A percentile compares a stretch with the other conserved stretches of the same genome.
phyloP scores from a whole-genome alignment of 2,329 filamentous ascomycete species.

The Macrophomina pseudophaseolina region DNA sequence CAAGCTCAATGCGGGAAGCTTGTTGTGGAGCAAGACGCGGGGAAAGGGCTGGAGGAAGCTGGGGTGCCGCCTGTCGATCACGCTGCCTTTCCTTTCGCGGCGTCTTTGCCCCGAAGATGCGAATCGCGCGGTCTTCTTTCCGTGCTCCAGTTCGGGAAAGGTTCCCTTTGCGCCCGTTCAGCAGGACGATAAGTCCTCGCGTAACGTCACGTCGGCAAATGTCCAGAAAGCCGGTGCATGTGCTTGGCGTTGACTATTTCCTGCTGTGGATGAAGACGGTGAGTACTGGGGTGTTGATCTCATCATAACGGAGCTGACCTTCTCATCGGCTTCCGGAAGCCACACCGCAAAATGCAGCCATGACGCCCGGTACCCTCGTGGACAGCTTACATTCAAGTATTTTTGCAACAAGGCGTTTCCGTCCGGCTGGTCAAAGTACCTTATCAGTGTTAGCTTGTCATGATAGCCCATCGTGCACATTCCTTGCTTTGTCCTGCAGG shows the following conservation, averaged over 20 bases:
- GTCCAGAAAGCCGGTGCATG: background rate
- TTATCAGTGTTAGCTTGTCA: too few relatives aligned
- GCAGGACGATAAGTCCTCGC: background rate
- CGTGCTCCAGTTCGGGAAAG: background rate
- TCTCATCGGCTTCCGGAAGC: too few relatives aligned
- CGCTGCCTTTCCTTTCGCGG: background rate
- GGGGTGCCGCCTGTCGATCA: conserved; percentile 7
- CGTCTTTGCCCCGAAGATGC: background rate
- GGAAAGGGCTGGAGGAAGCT: conserved; percentile 8
- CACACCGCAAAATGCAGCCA: too few relatives aligned
- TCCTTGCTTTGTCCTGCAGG: too few relatives aligned
- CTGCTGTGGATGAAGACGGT: background rate
- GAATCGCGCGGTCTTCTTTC: conserved; percentile 17
- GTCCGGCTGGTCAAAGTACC: too few relatives aligned
- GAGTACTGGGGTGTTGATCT: too few relatives aligned
- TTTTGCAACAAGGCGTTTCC: too few relatives aligned
- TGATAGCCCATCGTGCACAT: too few relatives aligned
- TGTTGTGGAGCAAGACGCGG: conserved; percentile 18
- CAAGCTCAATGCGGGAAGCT: conserved; percentile 16
- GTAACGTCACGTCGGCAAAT: conserved; percentile 7
- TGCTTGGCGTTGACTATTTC: background rate
- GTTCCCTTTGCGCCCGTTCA: background rate
- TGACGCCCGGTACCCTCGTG: too few relatives aligned
- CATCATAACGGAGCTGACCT: background rate
- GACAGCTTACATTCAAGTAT: too few relatives aligned